Base-by-base conservation (phyloP, 306 rosid genomes). In the Glycine soja region DNA sequence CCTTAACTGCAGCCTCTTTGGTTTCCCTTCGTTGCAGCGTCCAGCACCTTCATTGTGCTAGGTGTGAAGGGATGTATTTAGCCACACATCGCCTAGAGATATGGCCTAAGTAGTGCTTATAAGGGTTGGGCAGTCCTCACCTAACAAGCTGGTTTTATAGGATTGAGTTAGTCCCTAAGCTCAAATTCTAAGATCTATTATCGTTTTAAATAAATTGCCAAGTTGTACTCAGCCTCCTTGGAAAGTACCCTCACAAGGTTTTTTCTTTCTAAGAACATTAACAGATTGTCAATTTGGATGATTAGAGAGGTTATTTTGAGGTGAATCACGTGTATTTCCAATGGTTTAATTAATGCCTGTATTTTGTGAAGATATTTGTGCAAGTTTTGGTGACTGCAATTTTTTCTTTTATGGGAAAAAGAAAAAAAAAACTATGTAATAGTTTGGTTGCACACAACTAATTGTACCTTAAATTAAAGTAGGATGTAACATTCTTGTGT, bases 381-480 rank as follows among this genome's bases (percentile, higher is more conserved):
- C 47, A 43, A 43, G 47, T 43, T 43, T 43, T 43, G 47, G 47
- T 7, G 47, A 43, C 47, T 43, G 47, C 10, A 43, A 1, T 43
- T 43, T 43, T 7, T 43, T 43, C 47, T 43, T 43, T 43, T 43
- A 43, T 43, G 47, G 47, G 47, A 43, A 43, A 8, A 43, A 43
- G 10, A 7, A 43, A 43, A 0, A 6, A 43, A 43, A 43, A 43
- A 43, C 10, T 7, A 43, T 43, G 8, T 8, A 72, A 38, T 77
- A 72, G 43, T 36, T 48, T 58, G 19, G 40, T 46, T 57, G 47
- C 71, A 70, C 45, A 52, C 14, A 36, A 38, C 52, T 8, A 45
- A 78, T 19, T 66, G 38, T 38, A 67, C 66, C 32, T 54, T 71
- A 10, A 50, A 59, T 18, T 57, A 42, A 58, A 69, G 5, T 40